Evolutionary conservation across 2,329 filamentous ascomycete genomes (phyloP).

Genomic region (Teratosphaeria pseudoeucalypti): DNA sequence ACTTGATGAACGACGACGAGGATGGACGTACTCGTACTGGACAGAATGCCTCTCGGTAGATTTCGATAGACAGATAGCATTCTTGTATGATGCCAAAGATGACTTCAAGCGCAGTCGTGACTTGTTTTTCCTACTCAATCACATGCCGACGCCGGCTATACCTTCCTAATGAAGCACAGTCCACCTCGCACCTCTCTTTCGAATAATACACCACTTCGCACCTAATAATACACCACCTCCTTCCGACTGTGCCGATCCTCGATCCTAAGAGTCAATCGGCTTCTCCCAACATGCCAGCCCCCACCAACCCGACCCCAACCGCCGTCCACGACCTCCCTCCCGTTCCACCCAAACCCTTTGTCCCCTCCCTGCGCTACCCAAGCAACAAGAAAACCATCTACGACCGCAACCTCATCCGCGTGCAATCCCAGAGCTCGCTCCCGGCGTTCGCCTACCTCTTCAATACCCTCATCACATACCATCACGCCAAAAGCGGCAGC

Average conservation of each 20-base stretch:
- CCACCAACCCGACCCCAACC: slow-evolving; percentile 5
- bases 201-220: background rate
- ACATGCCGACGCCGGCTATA: background rate
- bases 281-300: background rate
- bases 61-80: background rate
- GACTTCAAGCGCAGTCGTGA: no score
- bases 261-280: background rate
- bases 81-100: background rate
- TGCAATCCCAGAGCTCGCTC: slow-evolving; percentile 78
- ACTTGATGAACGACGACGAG: background rate
- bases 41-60: background rate
- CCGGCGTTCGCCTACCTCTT: slow-evolving; percentile 94
- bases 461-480: slow-evolving; percentile 91
- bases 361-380: slow-evolving; percentile 66
- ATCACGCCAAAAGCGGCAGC: slow-evolving; percentile 78
- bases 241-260: background rate
- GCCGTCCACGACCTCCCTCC: background rate
- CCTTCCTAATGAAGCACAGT: background rate
- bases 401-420: slow-evolving; percentile 85
- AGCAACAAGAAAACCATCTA: slow-evolving; percentile 96
- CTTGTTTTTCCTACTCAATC: background rate
- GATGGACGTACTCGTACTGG: background rate
- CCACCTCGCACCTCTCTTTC: background rate
- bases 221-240: background rate
- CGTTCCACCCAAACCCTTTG: slow-evolving; percentile 24